A percentile compares a stretch with the other conserved stretches of the same genome.
Evolutionary conservation across 2,329 filamentous ascomycete genomes (phyloP).

Genomic region (Fusarium sp.): DNA sequence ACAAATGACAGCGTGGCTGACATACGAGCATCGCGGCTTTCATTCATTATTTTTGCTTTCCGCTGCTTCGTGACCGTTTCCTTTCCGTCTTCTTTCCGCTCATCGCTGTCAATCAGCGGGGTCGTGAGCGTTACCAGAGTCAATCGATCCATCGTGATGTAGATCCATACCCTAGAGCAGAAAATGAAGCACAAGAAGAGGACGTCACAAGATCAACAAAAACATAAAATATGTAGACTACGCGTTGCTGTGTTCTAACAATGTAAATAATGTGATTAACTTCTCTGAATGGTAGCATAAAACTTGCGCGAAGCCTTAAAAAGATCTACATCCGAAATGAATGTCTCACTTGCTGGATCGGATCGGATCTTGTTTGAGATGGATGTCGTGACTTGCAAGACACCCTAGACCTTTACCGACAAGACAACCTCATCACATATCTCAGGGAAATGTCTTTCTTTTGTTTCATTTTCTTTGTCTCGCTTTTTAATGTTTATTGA

Average conservation of each 20-base stretch:
- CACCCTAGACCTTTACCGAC: neutral
- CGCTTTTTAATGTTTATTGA: neutral
- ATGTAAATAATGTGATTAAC: neutral
- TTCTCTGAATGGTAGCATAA: neutral
- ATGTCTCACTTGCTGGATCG: neutral
- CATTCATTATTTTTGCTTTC: neutral
- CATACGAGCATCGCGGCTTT: constrained; percentile 13
- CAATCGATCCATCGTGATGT: neutral
- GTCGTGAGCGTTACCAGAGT: neutral
- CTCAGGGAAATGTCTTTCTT: neutral
- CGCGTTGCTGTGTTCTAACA: neutral
- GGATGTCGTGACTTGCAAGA: neutral
- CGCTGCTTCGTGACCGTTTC: constrained; percentile 3
- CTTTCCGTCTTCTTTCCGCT: constrained; percentile 10
- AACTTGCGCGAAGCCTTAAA: neutral
- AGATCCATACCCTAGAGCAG: neutral
- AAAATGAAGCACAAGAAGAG: neutral
- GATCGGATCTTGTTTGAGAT: neutral
- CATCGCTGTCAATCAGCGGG: neutral
- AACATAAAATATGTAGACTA: neutral
- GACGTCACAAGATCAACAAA: neutral
- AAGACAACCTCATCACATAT: neutral
- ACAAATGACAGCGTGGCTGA: constrained; percentile 5
- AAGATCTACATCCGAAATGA: neutral
- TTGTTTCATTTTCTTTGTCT: neutral